Evolutionary conservation across 148 eudicot genomes (phyloP).

Genomic region (Camellia granthamiana): DNA sequence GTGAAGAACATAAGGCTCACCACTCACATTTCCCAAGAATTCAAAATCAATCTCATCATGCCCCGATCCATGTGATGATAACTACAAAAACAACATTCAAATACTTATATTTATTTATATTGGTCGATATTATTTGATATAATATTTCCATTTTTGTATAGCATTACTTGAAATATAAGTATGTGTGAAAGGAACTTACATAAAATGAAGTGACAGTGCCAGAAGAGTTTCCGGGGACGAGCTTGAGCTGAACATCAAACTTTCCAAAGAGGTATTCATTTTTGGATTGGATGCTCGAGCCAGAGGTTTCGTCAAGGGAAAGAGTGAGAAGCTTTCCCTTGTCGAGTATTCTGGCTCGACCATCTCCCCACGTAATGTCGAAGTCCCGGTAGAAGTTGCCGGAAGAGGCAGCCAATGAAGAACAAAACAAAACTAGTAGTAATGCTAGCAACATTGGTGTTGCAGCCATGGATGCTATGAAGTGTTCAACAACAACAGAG

Average conservation of each 20-base stretch:
- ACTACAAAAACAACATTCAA: constrained; percentile 10
- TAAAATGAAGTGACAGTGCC: constrained; percentile 39
- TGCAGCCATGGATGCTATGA: background rate
- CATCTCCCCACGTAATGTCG: constrained; percentile 29
- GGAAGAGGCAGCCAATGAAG: background rate
- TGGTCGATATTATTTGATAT: no score
- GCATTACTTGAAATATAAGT: no score
- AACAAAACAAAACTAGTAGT: background rate
- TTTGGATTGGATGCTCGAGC: constrained; percentile 27
- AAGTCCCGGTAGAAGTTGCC: constrained; percentile 15
- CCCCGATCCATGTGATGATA: constrained; percentile 4
- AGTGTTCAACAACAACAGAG: background rate
- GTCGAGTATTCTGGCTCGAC: constrained; percentile 13
- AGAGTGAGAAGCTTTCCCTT: constrained; percentile 10
- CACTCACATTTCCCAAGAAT: constrained; percentile 28
- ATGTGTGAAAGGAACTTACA: background rate
- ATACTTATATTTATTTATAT: background rate
- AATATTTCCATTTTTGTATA: no score
- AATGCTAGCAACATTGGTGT: background rate
- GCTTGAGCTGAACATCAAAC: constrained; percentile 34
- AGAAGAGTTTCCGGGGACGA: constrained; percentile 34
- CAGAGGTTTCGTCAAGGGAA: constrained; percentile 11
- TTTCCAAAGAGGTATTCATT: constrained; percentile 29
- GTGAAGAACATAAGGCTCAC: constrained; percentile 27
- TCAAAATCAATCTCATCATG: constrained; percentile 28